Evolutionary conservation across 805 yeast genomes (phyloP).

Genomic region (Candida peoriensis): DNA sequence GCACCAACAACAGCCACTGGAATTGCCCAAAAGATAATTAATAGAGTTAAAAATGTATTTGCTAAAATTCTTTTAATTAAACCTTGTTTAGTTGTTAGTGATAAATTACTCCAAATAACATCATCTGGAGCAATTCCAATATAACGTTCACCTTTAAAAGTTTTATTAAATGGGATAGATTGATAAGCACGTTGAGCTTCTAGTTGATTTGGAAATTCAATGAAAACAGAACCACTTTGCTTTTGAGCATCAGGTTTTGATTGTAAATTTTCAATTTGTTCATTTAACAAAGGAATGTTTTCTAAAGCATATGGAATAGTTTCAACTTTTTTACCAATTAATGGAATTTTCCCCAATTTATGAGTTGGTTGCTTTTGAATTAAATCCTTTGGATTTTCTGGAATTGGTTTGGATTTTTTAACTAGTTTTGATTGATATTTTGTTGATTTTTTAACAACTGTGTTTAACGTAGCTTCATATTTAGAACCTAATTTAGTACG

Average conservation of each 20-base stretch:
- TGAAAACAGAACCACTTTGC: constrained; percentile 53
- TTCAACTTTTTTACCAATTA: constrained; percentile 80
- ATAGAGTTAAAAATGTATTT: constrained; percentile 52
- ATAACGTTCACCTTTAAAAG: constrained; percentile 34
- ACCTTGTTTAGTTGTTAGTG: constrained; percentile 54
- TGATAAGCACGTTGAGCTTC: constrained; percentile 90
- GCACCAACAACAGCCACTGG: constrained; percentile 98
- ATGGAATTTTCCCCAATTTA: constrained; percentile 53
- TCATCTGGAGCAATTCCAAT: constrained; percentile 78
- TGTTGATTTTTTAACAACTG: constrained; percentile 54
- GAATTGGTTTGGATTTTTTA: constrained; percentile 49
- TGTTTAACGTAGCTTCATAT: constrained; percentile 62
- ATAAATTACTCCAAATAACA: constrained; percentile 75
- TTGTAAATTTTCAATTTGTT: constrained; percentile 58
- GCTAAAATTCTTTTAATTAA: constrained; percentile 53
- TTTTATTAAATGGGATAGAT: constrained; percentile 52
- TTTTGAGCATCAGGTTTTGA: constrained; percentile 43
- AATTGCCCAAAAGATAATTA: constrained; percentile 88
- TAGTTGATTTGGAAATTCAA: constrained; percentile 73
- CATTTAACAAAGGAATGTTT: constrained; percentile 63
- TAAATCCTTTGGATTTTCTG: constrained; percentile 59
- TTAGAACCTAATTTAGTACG: constrained; percentile 56
- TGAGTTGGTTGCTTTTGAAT: constrained; percentile 84
- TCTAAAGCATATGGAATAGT: constrained; percentile 72
- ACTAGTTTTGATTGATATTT: constrained; percentile 48